A percentile compares a stretch with the other conserved stretches of the same genome.
Evolutionary conservation across 768 basidiomycete species (phyloP).

Genomic region (Favolaschia claudopus): DNA sequence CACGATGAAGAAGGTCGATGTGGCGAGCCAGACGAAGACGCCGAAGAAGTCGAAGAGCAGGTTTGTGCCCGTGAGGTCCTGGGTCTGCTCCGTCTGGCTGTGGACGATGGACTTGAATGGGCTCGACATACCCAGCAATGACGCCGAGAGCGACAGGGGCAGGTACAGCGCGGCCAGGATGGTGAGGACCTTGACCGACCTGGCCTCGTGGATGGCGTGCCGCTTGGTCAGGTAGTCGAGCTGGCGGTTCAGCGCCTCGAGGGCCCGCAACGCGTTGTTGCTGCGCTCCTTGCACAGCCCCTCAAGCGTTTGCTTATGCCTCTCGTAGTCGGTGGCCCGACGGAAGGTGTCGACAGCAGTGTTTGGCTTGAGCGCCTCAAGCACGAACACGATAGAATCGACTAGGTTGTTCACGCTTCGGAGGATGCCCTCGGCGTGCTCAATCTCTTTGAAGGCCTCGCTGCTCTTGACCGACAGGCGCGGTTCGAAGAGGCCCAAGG

Average conservation of each 20-base stretch:
- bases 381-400: constrained; percentile 13
- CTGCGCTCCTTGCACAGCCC: constrained; percentile 10
- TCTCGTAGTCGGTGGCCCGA: constrained; percentile 9
- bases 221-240: constrained; percentile 16
- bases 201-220: constrained; percentile 14
- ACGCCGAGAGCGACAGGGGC: constrained; percentile 14
- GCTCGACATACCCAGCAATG: constrained; percentile 11
- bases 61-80: constrained; percentile 12
- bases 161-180: constrained; percentile 12
- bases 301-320: constrained; percentile 9
- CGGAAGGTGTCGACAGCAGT: constrained; percentile 11
- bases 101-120: constrained; percentile 10
- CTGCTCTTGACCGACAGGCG: constrained; percentile 10
- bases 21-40: constrained; percentile 14
- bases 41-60: constrained; percentile 15
- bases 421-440: constrained; percentile 13
- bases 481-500: constrained; percentile 12
- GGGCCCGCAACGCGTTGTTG: constrained; percentile 12
- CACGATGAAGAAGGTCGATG: constrained; percentile 13
- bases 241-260: constrained; percentile 14
- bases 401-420: constrained; percentile 13
- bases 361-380: constrained; percentile 11
- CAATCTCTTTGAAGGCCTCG: constrained; percentile 15
- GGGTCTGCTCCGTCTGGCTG: constrained; percentile 7
- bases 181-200: constrained; percentile 14